Conservation (phyloP, 345 rosid species). For the Tarenaya hassleriana region DNA sequence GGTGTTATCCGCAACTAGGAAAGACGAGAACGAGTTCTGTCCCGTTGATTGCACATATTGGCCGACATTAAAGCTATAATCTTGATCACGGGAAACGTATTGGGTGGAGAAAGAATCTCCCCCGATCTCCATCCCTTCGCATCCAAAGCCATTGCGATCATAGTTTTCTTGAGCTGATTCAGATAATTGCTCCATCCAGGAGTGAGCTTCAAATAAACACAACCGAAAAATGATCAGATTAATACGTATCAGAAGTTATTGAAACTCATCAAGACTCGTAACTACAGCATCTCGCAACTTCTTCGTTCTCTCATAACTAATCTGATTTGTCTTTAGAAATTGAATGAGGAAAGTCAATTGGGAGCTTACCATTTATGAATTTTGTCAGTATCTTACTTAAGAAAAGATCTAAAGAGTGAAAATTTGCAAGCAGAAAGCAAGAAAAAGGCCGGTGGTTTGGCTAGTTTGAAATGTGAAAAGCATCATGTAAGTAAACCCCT, state of each 20-base stretch:
- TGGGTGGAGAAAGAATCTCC: conserved; percentile 39
- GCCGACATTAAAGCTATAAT: conserved; percentile 49
- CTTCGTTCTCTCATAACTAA: not conserved
- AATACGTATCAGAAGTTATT: not conserved
- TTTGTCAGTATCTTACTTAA: not conserved
- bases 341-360: not conserved
- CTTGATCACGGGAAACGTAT: conserved; percentile 36
- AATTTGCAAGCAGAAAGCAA: no score
- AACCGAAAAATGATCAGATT: conserved; percentile 2
- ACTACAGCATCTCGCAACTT: no score
- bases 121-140: conserved; percentile 34
- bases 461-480: no score
- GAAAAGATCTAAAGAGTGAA: not conserved
- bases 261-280: no score
- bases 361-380: not conserved
- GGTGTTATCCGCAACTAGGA: conserved; percentile 27
- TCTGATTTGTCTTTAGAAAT: no score
- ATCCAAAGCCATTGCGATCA: conserved; percentile 27
- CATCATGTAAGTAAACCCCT: no score
- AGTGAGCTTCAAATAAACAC: conserved; percentile 44
- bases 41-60: conserved; percentile 32
- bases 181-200: conserved; percentile 56
- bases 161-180: conserved; percentile 32
- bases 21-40: conserved; percentile 48
- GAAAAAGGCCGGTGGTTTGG: no score